A percentile compares a stretch with the other conserved stretches of the same genome.
These are phyloP conservation scores for Fusarium continuum DNA, from an alignment of 2,329 filamentous ascomycete species.

Conservation along the genomic window DNA sequence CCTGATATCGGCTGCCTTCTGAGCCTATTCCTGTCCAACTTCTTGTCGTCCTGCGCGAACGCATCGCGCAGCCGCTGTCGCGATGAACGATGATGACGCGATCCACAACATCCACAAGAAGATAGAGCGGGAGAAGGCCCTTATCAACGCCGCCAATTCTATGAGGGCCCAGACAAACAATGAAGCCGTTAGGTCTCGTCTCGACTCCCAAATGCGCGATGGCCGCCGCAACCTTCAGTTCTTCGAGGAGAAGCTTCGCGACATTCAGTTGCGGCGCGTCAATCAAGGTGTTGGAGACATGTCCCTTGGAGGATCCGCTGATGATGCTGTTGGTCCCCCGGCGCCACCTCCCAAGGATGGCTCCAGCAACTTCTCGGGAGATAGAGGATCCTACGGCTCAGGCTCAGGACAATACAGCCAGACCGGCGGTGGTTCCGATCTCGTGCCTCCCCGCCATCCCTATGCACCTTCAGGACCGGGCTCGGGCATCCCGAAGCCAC, in stretches of 20 bases:
- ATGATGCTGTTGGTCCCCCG: slow-evolving; percentile 62
- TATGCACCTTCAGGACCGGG: slow-evolving; percentile 75
- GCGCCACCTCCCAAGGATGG: slow-evolving; percentile 80
- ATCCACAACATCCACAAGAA: slow-evolving; percentile 89
- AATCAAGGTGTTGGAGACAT: slow-evolving; percentile 73
- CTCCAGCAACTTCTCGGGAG: slow-evolving; percentile 52
- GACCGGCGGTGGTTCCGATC: slow-evolving; percentile 71
- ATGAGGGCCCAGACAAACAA: slow-evolving; percentile 98
- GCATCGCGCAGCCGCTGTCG: slow-evolving; percentile 54
- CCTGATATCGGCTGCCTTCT: slow-evolving; percentile 27
- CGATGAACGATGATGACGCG: slow-evolving; percentile 71
- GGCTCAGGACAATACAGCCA: slow-evolving; percentile 59
- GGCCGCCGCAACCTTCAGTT: slow-evolving; percentile 93
- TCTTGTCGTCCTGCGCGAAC: slow-evolving; percentile 50
- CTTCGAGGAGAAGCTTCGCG: slow-evolving; percentile 89
- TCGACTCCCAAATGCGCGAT: slow-evolving; percentile 95
- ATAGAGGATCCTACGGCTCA: slow-evolving; percentile 72
- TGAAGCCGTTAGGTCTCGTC: slow-evolving; percentile 85
- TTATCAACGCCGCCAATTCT: slow-evolving; percentile 91
- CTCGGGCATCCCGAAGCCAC: slow-evolving; percentile 73
- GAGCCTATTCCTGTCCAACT: slow-evolving; percentile 14
- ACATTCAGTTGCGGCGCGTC: slow-evolving; percentile 84
- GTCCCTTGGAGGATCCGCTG: slow-evolving; percentile 59
- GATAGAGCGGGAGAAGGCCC: slow-evolving; percentile 96
- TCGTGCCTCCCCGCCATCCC: slow-evolving; percentile 84